Evolutionary conservation across 768 basidiomycete species (phyloP).

Genomic region (Amanita inopinata): DNA sequence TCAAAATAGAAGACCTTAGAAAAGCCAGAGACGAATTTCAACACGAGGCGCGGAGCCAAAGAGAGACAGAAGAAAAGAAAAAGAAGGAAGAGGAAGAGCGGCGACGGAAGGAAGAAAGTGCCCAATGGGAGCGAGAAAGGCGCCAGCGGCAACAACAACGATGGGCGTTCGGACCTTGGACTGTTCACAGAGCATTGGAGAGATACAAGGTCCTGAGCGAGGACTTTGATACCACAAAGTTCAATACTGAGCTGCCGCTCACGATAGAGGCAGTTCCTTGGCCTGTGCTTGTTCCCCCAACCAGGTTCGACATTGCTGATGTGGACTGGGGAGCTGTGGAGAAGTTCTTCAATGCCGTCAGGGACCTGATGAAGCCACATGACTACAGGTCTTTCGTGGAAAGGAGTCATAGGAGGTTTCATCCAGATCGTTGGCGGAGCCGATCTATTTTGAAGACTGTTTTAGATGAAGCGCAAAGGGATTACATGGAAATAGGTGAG

Average conservation of each 20-base stretch:
- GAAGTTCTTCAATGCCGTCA: slow-evolving; percentile 52
- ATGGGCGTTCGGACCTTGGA: slow-evolving; percentile 59
- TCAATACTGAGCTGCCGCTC: slow-evolving; percentile 41
- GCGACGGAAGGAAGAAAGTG: slow-evolving; percentile 23
- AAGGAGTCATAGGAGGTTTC: slow-evolving; percentile 66
- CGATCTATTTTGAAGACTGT: slow-evolving; percentile 52
- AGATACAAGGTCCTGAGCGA: slow-evolving; percentile 52
- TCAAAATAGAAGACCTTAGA: neutral
- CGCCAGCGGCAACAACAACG: slow-evolving; percentile 37
- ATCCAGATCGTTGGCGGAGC: slow-evolving; percentile 73
- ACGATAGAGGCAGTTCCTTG: slow-evolving; percentile 60
- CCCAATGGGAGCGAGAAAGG: slow-evolving; percentile 28
- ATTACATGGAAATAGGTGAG: slow-evolving; percentile 57
- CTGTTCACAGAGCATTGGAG: slow-evolving; percentile 55
- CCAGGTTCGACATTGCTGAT: slow-evolving; percentile 46
- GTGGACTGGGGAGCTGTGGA: slow-evolving; percentile 67
- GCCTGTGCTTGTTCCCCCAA: slow-evolving; percentile 56
- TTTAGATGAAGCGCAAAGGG: slow-evolving; percentile 44
- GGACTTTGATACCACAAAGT: slow-evolving; percentile 54
- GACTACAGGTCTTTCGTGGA: slow-evolving; percentile 60
- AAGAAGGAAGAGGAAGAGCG: slow-evolving; percentile 20
- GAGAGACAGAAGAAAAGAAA: slow-evolving; percentile 18
- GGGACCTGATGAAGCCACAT: slow-evolving; percentile 40
- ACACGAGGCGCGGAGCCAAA: slow-evolving; percentile 12
- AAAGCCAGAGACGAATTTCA: slow-evolving; percentile 3